A percentile compares a stretch with the other conserved stretches of the same genome.
These are phyloP conservation scores for Trametes villosa DNA, from an alignment of 768 basidiomycete species.

Conservation along the genomic window DNA sequence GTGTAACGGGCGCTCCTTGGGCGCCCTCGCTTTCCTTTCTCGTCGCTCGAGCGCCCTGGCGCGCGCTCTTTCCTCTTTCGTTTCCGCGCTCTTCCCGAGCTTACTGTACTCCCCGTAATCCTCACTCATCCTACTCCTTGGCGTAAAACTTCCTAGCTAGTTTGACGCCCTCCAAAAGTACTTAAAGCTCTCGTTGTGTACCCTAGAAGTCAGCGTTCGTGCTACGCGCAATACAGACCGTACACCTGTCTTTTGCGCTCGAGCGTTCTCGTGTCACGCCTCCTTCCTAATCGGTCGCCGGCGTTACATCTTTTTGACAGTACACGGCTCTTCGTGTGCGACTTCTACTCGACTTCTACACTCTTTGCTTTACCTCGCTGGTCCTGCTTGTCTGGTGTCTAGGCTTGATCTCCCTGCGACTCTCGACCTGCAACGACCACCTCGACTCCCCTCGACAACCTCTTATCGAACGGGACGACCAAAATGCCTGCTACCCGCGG, in stretches of 20 bases:
- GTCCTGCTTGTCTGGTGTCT: background rate
- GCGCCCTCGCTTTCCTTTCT: background rate
- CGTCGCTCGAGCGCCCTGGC: too few relatives aligned
- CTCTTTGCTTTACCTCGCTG: background rate
- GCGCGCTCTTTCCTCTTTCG: background rate
- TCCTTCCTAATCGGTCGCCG: background rate
- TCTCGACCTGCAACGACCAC: background rate
- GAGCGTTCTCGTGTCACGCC: background rate
- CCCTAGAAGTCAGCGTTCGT: background rate
- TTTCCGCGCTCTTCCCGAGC: background rate
- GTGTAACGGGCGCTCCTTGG: background rate
- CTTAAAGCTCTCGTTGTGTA: background rate
- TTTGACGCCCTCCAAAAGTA: too few relatives aligned
- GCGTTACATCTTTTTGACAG: constrained; percentile 10
- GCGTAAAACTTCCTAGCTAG: background rate
- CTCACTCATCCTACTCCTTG: background rate
- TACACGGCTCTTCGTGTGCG: background rate
- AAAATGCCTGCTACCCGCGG: background rate
- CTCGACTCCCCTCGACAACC: background rate
- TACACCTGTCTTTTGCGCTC: constrained; percentile 12
- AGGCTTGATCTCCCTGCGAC: constrained; percentile 5
- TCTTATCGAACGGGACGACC: background rate
- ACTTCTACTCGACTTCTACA: background rate
- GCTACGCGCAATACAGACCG: background rate
- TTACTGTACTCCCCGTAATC: background rate